A percentile compares a stretch with the other conserved stretches of the same genome.
phyloP scores from a whole-genome alignment of 2,329 filamentous ascomycete genomes.

The Exophiala aquamarina region DNA sequence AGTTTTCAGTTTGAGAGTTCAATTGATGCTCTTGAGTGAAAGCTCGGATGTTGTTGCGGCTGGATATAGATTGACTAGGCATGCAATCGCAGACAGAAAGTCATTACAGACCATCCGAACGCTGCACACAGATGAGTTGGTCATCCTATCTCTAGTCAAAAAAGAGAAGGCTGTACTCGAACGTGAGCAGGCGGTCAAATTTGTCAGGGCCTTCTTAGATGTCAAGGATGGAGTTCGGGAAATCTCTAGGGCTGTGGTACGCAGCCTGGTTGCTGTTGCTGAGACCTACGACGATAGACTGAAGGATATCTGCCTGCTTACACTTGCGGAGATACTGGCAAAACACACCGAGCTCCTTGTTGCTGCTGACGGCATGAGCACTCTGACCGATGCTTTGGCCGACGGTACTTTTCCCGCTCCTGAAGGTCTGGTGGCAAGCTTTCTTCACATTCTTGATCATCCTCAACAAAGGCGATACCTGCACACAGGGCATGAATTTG shows the following conservation, averaged over 20 bases:
- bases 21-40: constrained; percentile 93
- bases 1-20: constrained; percentile 88
- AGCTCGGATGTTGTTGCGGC: constrained; percentile 94
- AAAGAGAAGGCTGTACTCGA: constrained; percentile 97
- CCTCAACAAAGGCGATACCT: constrained; percentile 78
- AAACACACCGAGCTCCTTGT: constrained; percentile 79
- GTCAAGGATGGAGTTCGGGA: constrained; percentile 90
- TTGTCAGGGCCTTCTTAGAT: constrained; percentile 90
- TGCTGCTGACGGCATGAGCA: constrained; percentile 77
- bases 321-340: constrained; percentile 85
- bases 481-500: constrained; percentile 84
- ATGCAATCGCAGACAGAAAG: constrained; percentile 87
- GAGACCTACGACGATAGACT: constrained; percentile 83
- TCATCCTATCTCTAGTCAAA: constrained; percentile 89
- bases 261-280: constrained; percentile 87
- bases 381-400: constrained; percentile 86
- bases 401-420: constrained; percentile 92
- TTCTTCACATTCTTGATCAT: constrained; percentile 84
- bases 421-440: constrained; percentile 82
- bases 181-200: constrained; percentile 94
- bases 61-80: constrained; percentile 88
- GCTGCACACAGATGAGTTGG: constrained; percentile 87
- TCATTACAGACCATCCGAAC: constrained; percentile 85
- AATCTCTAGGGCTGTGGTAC: constrained; percentile 80
- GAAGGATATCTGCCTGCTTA: constrained; percentile 87